Conservation (phyloP, 345 rosid genomes). For the Excoecaria cochinchinensis region DNA sequence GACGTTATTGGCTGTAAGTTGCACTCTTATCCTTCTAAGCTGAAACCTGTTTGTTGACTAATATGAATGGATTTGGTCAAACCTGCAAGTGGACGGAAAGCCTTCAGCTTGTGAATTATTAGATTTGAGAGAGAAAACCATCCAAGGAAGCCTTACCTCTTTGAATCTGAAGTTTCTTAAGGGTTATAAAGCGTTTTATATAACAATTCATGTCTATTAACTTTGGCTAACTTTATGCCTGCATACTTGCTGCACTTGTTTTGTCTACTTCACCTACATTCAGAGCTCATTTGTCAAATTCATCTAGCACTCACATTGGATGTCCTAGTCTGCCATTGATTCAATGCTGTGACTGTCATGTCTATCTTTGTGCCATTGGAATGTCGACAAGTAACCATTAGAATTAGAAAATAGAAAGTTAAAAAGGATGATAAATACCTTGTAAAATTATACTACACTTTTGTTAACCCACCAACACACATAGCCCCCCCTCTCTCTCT, state of each 20-base stretch:
- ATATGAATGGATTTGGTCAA: neutral
- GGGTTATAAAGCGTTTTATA: neutral
- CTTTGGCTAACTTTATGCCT: neutral
- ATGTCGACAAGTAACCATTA: neutral
- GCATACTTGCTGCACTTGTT: neutral
- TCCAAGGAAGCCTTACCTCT: neutral
- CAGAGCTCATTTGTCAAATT: neutral
- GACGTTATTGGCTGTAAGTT: constrained; percentile 85
- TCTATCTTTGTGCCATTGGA: neutral
- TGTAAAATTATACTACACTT: neutral
- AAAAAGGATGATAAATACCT: neutral
- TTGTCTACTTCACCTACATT: neutral
- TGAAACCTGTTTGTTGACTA: neutral
- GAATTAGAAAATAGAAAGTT: neutral
- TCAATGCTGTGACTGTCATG: neutral
- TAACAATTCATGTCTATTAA: neutral
- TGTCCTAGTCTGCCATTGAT: neutral
- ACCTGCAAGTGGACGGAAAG: neutral
- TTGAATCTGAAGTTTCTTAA: neutral
- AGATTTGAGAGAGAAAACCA: too few relatives aligned
- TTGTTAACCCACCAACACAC: neutral
- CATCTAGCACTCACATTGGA: neutral
- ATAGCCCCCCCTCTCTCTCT: too few relatives aligned
- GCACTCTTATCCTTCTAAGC: neutral
- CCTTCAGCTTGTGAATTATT: neutral